These are phyloP conservation scores for Chytriomyces sp. DNA, from an alignment of 192 early-diverging fungal genomes.

Conservation along the genomic window DNA sequence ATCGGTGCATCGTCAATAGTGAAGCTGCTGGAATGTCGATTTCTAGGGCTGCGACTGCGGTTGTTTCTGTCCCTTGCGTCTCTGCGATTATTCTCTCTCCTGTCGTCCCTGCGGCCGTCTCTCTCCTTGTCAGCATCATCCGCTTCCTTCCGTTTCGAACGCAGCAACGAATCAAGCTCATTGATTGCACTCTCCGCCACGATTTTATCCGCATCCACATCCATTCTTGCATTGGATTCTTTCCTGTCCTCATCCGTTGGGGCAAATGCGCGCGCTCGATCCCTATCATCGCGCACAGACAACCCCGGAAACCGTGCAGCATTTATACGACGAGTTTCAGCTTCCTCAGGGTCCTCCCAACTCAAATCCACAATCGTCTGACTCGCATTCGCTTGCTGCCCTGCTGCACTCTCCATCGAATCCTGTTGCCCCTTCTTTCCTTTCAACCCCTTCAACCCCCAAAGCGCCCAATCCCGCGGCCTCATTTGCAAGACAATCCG, in stretches of 20 bases:
- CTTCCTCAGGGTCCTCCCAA: constrained; percentile 45
- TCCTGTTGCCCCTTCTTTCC: constrained; percentile 39
- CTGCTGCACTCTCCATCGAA: neutral
- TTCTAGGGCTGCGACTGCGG: neutral
- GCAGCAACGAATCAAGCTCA: constrained; percentile 61
- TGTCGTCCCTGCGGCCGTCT: neutral
- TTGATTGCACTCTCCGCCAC: constrained; percentile 45
- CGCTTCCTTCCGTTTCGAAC: constrained; percentile 31
- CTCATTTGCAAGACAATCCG: constrained; percentile 87
- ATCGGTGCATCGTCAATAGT: constrained; percentile 78
- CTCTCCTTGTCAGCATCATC: constrained; percentile 16
- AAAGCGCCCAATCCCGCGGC: constrained; percentile 31
- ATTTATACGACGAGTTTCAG: constrained; percentile 40
- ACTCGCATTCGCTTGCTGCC: neutral
- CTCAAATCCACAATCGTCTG: constrained; percentile 11
- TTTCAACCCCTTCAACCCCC: constrained; percentile 17
- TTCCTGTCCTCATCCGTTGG: constrained; percentile 44
- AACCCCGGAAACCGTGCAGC: constrained; percentile 78
- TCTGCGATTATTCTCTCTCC: constrained; percentile 18
- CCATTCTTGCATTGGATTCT: neutral
- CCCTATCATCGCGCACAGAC: constrained; percentile 53
- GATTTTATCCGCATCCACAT: constrained; percentile 52
- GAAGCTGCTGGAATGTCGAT: constrained; percentile 38
- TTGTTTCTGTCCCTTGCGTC: neutral
- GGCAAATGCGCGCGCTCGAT: constrained; percentile 40